Evolutionary conservation across 2,329 filamentous ascomycete genomes (phyloP).

Genomic region (Ascochyta clinopodiicola): DNA sequence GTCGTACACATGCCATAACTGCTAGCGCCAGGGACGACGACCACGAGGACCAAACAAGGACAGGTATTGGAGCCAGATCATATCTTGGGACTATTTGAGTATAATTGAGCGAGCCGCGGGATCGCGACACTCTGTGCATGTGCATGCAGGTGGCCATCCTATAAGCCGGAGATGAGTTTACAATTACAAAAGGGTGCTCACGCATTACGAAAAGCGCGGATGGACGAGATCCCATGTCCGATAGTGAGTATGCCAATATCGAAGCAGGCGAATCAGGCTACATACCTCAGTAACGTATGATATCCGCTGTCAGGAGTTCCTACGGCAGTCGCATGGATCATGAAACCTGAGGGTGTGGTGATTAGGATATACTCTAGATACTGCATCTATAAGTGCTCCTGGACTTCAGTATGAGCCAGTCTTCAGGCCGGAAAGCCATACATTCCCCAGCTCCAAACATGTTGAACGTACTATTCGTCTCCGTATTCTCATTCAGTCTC

Average conservation of each 20-base stretch:
- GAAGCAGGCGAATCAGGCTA: neutral
- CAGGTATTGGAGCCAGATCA: conserved; percentile 7
- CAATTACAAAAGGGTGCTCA: neutral
- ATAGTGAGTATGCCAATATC: neutral
- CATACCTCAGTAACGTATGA: neutral
- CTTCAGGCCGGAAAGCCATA: neutral
- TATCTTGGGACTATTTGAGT: neutral
- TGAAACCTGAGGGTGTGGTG: neutral
- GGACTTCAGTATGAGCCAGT: too few relatives aligned
- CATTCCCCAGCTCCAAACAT: neutral
- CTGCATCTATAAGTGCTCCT: neutral
- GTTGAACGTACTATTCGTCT: neutral
- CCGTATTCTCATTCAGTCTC: neutral
- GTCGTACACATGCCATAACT: conserved; percentile 2
- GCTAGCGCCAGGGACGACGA: conserved; percentile 7
- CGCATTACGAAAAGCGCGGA: neutral
- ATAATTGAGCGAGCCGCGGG: neutral
- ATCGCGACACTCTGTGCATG: neutral
- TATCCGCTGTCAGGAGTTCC: neutral
- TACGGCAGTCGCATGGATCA: neutral
- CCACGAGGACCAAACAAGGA: conserved; percentile 5
- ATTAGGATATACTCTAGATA: neutral
- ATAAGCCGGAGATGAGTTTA: conserved; percentile 1
- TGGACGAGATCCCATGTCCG: neutral
- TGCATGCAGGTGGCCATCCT: neutral